These are phyloP conservation scores for Fusarium sp. DNA, from an alignment of 2,329 filamentous ascomycete genomes.

Conservation along the genomic window DNA sequence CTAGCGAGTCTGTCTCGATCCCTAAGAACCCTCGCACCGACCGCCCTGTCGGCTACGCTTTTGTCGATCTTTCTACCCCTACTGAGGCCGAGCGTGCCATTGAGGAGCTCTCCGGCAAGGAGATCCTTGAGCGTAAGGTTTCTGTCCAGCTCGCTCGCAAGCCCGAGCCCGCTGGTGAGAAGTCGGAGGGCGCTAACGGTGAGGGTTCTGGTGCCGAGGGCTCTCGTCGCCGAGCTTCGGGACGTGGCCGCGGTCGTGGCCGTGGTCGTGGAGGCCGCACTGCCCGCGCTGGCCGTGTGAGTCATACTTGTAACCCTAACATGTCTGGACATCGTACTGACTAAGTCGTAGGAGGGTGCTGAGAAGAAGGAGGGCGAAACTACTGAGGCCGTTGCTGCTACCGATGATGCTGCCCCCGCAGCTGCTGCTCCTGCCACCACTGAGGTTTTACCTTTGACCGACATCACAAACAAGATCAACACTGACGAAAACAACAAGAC, in stretches of 20 bases:
- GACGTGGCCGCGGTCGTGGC: conserved; percentile 77
- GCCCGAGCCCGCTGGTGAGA: conserved; percentile 88
- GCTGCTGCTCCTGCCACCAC: conserved; percentile 62
- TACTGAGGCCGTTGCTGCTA: conserved; percentile 57
- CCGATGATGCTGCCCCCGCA: conserved; percentile 62
- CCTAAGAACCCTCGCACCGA: conserved; percentile 99
- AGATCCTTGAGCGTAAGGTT: conserved; percentile 98
- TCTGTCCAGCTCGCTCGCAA: conserved; percentile 99
- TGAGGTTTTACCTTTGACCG: conserved; percentile 72
- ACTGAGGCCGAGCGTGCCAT: conserved; percentile 97
- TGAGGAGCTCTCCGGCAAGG: conserved; percentile 94
- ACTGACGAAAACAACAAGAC: conserved; percentile 74
- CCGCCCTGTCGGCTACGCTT: conserved; percentile 98
- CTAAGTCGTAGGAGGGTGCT: conserved; percentile 49
- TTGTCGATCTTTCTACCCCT: conserved; percentile 96
- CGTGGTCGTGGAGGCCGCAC: conserved; percentile 77
- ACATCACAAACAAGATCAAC: conserved; percentile 71
- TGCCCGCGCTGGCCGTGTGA: conserved; percentile 70
- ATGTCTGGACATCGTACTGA: conserved; percentile 20
- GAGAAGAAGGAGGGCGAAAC: conserved; percentile 64
- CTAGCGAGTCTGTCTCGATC: conserved; percentile 97
- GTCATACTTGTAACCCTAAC: conserved; percentile 33
- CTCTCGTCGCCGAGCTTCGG: conserved; percentile 73
- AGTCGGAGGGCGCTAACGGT: conserved; percentile 80
- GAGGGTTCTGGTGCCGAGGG: conserved; percentile 81